Base-by-base conservation (phyloP, 768 basidiomycete species). In the Sutorius australiensis region DNA sequence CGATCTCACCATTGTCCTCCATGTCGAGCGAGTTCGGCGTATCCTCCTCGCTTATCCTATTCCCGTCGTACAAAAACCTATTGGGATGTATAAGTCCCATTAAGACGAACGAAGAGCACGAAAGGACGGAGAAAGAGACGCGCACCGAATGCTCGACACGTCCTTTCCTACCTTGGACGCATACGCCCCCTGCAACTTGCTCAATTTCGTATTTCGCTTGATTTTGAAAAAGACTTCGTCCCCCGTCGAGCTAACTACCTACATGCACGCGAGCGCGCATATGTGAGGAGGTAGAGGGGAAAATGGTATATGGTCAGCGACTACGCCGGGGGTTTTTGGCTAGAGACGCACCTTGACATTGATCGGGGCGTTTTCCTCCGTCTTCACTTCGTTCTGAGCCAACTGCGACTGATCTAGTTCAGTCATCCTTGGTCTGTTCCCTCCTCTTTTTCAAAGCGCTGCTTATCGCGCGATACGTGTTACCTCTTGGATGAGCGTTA, bases 171-270 rank as follows among this genome's bases (percentile, higher is more conserved):
- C 92, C 66, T 94, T 93, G 67, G 77, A 83, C 50, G 93, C 93
- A 72, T 97, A 97, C 40, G 93, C 93, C 55, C 83, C 89, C 68
- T 93, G 90, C 24, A 95, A 81, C 76, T 95, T 97, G 78, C 84
- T 89, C 61, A 97, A 73, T 76, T 88, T 93, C 40, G 93, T 95
- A 71, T 80, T 89, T 65, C 87, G 83, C 75, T 95, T 97, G 75
- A 97, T 95, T 80, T 97, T 95, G 81, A 97, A 97, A 73, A 89
- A 95, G 27, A 95, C 90, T 68, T 95, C 92, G 32, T 94, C 90
- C 52, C 90, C 91, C 12, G 74, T 68, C 34, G 87, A 78, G 59
- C 81, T 84, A 41, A 86, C 80, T 44, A 92, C 90, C 90, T 92
- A 12, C 5, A 1, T 6, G 2, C 0, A 14, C 21, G 12, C 12